Conservation (phyloP, 305 asterid genomes). For the Solanum hybrid region DNA sequence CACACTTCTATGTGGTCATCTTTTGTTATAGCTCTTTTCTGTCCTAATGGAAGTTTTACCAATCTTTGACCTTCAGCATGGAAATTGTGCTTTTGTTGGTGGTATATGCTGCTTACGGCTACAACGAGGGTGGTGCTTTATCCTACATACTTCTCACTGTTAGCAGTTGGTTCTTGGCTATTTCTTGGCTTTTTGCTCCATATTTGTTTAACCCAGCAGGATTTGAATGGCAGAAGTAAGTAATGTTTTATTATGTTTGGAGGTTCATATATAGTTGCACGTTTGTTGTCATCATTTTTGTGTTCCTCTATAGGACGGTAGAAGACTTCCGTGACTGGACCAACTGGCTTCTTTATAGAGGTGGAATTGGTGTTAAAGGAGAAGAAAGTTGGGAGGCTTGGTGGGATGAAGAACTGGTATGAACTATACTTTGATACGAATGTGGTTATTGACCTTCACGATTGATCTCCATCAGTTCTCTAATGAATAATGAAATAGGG, state of each 20-base stretch:
- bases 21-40: neutral
- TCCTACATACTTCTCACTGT: conserved; percentile 72
- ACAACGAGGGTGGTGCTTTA: conserved; percentile 60
- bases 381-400: conserved; percentile 99
- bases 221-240: conserved; percentile 97
- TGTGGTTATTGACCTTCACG: neutral
- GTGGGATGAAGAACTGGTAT: conserved; percentile 99
- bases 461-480: conserved; percentile 8
- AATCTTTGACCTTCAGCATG: conserved; percentile 43
- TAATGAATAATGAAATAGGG: conserved; percentile 10
- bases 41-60: neutral
- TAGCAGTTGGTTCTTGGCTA: conserved; percentile 87
- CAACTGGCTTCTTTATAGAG: conserved; percentile 96
- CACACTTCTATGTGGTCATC: neutral
- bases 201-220: conserved; percentile 94
- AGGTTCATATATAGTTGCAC: conserved; percentile 3
- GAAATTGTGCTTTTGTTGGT: conserved; percentile 78
- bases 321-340: conserved; percentile 99
- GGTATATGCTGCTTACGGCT: conserved; percentile 78
- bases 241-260: conserved; percentile 3
- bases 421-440: neutral
- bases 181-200: conserved; percentile 92
- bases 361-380: conserved; percentile 98
- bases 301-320: conserved; percentile 58
- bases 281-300: conserved; percentile 15